phyloP scores from a whole-genome alignment of 306 rosid genomes.

The Senna tora region DNA sequence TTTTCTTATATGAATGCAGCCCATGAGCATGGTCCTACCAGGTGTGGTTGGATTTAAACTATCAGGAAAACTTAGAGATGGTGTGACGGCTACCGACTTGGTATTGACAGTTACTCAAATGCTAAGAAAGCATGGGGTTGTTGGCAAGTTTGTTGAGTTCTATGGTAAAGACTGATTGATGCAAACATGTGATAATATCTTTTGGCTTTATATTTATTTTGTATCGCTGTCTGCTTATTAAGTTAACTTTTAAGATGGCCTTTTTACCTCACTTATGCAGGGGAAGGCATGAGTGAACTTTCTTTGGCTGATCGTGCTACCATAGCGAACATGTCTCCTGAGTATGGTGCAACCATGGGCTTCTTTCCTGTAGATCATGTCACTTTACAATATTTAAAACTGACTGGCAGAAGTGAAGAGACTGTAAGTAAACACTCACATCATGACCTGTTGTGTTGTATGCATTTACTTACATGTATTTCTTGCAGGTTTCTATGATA shows the following conservation, averaged over 20 bases:
- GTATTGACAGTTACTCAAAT: conserved; percentile 95
- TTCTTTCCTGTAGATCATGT: conserved; percentile 98
- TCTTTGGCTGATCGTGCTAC: conserved; percentile 96
- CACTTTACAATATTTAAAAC: conserved; percentile 84
- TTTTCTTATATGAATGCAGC: conserved; percentile 51
- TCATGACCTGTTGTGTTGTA: conserved; percentile 27
- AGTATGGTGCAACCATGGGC: conserved; percentile 98
- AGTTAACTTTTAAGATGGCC: conserved; percentile 27
- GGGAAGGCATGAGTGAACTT: conserved; percentile 91
- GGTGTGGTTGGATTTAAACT: conserved; percentile 97
- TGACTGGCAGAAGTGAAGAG: conserved; percentile 89
- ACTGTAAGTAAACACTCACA: conserved; percentile 55
- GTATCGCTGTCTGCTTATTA: conserved; percentile 18
- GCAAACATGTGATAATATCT: neutral
- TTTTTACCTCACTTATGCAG: conserved; percentile 50
- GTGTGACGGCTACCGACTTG: conserved; percentile 97
- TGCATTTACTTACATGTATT: conserved; percentile 46
- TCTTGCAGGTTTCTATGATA: conserved; percentile 74
- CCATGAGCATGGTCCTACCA: conserved; percentile 99
- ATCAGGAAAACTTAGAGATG: conserved; percentile 75
- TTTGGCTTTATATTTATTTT: conserved; percentile 3
- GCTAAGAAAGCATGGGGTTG: conserved; percentile 96
- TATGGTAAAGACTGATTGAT: conserved; percentile 60
- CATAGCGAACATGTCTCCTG: conserved; percentile 96
- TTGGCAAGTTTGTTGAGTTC: conserved; percentile 95